Evolutionary conservation across 202 grass and related monocot species (phyloP).

Genomic region (Musa balbisiana): DNA sequence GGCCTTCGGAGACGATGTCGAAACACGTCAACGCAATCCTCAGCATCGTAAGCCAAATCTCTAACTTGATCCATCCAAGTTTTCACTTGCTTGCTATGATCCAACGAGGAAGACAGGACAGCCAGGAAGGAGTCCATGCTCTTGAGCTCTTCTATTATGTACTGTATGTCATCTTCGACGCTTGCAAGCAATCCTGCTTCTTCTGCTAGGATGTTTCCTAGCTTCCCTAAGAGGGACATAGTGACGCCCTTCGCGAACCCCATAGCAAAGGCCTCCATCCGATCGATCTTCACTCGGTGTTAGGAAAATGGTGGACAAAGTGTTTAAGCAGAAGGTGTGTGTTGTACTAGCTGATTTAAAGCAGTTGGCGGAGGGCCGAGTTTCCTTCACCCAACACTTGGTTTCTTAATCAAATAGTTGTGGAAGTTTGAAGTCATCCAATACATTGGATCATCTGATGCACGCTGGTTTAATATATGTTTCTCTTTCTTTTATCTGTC

Average conservation of each 20-base stretch:
- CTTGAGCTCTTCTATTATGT: constrained; percentile 11
- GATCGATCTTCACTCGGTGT: too few species aligned
- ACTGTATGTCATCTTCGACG: neutral
- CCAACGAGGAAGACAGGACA: rapidly evolving
- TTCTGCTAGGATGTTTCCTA: neutral
- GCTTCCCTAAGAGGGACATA: neutral
- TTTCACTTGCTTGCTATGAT: neutral
- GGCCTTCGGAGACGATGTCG: neutral
- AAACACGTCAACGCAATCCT: constrained; percentile 22
- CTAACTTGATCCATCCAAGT: constrained; percentile 18
- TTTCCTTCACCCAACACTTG: too few species aligned
- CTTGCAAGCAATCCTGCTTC: constrained; percentile 7
- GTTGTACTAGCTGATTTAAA: too few species aligned
- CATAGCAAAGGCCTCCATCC: neutral
- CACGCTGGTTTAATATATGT: too few species aligned
- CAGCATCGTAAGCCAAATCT: neutral
- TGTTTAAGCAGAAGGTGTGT: too few species aligned
- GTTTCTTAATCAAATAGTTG: too few species aligned
- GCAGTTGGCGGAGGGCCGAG: too few species aligned
- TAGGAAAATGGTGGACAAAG: too few species aligned
- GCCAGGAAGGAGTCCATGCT: constrained; percentile 17
- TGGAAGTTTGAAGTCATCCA: too few species aligned
- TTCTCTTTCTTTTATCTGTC: too few species aligned
- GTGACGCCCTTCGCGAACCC: neutral
- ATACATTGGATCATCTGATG: too few species aligned